These are phyloP conservation scores for Bipolaris gigantea DNA, from an alignment of 2,329 filamentous ascomycete genomes.

Conservation along the genomic window DNA sequence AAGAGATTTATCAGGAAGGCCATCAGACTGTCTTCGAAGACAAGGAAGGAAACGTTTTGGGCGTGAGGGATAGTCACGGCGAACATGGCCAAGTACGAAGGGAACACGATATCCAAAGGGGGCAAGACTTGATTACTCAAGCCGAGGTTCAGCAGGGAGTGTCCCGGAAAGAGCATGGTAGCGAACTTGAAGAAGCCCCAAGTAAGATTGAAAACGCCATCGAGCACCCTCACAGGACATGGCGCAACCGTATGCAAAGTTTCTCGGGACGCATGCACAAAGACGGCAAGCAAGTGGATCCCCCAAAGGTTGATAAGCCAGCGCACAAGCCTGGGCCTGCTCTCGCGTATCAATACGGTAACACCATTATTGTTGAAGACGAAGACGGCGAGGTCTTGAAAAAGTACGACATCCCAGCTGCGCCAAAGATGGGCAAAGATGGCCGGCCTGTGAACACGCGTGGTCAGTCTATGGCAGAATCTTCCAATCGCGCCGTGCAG, in stretches of 20 bases:
- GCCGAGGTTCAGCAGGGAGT: constrained; percentile 48
- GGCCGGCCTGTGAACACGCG: constrained; percentile 31
- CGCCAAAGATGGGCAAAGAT: constrained; percentile 43
- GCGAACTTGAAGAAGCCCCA: constrained; percentile 39
- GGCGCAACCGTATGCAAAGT: constrained; percentile 51
- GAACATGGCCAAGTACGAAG: constrained; percentile 60
- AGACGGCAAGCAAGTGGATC: constrained; percentile 42
- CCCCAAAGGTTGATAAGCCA: constrained; percentile 37
- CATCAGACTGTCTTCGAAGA: constrained; percentile 80
- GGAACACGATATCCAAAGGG: constrained; percentile 60
- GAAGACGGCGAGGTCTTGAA: constrained; percentile 85
- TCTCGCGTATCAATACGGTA: constrained; percentile 83
- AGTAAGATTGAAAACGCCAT: constrained; percentile 43
- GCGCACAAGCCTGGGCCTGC: constrained; percentile 64
- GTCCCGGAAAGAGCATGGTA: constrained; percentile 54
- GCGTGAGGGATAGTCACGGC: constrained; percentile 57
- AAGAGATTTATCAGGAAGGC: constrained; percentile 82
- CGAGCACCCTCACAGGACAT: constrained; percentile 46
- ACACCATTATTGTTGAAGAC: constrained; percentile 87
- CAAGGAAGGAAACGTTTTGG: constrained; percentile 81
- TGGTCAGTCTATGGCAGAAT: constrained; percentile 37
- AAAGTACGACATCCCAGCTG: constrained; percentile 72
- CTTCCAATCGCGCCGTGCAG: constrained; percentile 46
- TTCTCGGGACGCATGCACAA: constrained; percentile 49
- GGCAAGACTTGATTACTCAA: constrained; percentile 58